These are phyloP conservation scores for Talaromyces proteolyticus DNA, from an alignment of 495 filamentous ascomycete genomes.

Conservation along the genomic window DNA sequence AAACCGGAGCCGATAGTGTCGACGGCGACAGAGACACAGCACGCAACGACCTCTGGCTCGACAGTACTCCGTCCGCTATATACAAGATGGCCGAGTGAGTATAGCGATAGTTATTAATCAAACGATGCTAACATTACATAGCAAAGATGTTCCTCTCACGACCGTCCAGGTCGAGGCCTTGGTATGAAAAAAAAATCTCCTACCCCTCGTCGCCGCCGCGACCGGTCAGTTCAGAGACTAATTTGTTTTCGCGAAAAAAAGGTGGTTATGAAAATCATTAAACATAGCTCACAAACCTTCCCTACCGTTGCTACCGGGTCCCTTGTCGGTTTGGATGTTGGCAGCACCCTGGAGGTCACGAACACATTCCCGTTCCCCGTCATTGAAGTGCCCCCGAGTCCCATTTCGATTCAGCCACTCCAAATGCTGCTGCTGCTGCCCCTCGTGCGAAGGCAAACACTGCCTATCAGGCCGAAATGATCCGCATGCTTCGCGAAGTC, in stretches of 20 bases:
- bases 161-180: conserved; percentile 82
- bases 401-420: conserved; percentile 71
- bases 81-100: conserved; percentile 44
- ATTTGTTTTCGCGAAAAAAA: conserved; percentile 24
- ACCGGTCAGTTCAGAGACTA: conserved; percentile 1
- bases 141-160: conserved; percentile 61
- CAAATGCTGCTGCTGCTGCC: conserved; percentile 77
- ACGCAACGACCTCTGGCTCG: conserved; percentile 1
- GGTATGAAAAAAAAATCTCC: conserved; percentile 43
- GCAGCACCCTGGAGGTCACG: conserved; percentile 79
- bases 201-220: conserved; percentile 21
- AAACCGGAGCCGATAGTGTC: conserved; percentile 22
- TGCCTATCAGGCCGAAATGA: conserved; percentile 93
- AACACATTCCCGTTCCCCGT: conserved; percentile 94
- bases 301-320: conserved; percentile 87
- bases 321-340: conserved; percentile 87
- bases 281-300: conserved; percentile 81
- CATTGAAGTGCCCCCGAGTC: conserved; percentile 69
- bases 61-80: conserved; percentile 11
- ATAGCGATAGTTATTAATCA: background rate
- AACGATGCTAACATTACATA: conserved; percentile 8
- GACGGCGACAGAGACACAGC: conserved; percentile 3
- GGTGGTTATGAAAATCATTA: conserved; percentile 97
- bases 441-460: conserved; percentile 87
- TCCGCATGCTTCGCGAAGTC: conserved; percentile 90